A percentile compares a stretch with the other conserved stretches of the same genome.
Conservation (phyloP, 306 rosid genomes). For the Vicia faba region DNA sequence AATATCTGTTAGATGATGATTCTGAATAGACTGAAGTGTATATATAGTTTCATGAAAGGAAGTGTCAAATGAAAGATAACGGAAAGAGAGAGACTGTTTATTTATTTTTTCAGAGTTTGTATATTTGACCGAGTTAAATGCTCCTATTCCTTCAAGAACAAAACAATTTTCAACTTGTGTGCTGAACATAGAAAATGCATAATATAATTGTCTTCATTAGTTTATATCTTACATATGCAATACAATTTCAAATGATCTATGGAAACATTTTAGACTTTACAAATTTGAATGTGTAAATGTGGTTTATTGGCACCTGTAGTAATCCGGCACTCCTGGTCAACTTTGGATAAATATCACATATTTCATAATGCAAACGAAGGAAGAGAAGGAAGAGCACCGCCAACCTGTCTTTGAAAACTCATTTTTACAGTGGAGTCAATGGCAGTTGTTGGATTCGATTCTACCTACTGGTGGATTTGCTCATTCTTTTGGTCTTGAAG, state of each 20-base stretch:
- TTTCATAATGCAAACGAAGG: conserved; percentile 43
- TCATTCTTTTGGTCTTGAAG: conserved; percentile 84
- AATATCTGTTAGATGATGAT: not conserved
- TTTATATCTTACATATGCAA: not conserved
- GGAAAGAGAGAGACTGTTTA: not conserved
- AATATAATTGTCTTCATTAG: not conserved
- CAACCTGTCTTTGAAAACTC: conserved; percentile 37
- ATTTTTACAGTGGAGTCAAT: conserved; percentile 64
- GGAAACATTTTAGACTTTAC: not conserved
- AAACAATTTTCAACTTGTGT: conserved; percentile 8
- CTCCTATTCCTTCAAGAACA: not conserved
- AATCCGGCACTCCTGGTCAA: conserved; percentile 28
- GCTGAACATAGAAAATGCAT: not conserved
- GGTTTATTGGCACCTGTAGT: conserved; percentile 35
- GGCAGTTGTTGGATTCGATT: conserved; percentile 82
- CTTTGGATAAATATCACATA: conserved; percentile 5
- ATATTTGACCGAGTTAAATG: conserved; percentile 14
- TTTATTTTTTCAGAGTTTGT: too few relatives aligned
- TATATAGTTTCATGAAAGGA: conserved; percentile 4
- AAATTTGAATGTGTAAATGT: conserved; percentile 30
- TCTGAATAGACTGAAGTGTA: conserved; percentile 23
- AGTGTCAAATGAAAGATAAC: conserved; percentile 1
- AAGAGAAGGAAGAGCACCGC: conserved; percentile 33
- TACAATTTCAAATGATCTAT: conserved; percentile 29
- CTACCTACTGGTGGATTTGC: conserved; percentile 95